Evolutionary conservation across 2,329 filamentous ascomycete genomes (phyloP).

Genomic region (Hypomyces rosellus): DNA sequence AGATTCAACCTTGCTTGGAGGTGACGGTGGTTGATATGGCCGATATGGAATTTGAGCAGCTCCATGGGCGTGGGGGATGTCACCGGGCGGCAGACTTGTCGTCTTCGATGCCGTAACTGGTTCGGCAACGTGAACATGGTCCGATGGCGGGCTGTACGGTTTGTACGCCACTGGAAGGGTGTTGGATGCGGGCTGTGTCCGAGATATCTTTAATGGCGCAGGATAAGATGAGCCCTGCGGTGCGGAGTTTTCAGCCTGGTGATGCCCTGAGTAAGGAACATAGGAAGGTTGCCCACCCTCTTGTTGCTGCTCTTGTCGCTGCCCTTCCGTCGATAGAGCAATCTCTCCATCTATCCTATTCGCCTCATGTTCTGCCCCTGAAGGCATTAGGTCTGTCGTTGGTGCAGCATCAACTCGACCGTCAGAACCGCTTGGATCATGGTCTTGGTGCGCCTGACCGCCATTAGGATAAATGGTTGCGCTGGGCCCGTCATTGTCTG

Average conservation of each 20-base stretch:
- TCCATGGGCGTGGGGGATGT: neutral
- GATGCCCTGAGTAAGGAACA: neutral
- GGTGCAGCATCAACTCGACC: neutral
- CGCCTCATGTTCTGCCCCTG: too few species aligned
- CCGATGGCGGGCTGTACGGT: slow-evolving; percentile 22
- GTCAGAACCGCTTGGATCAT: neutral
- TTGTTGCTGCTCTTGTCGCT: neutral
- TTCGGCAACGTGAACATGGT: neutral
- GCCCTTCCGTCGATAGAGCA: neutral
- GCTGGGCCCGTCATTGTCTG: slow-evolving; percentile 4
- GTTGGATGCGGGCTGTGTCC: slow-evolving; percentile 17
- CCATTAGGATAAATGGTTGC: slow-evolving; percentile 5
- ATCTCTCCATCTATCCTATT: too few species aligned
- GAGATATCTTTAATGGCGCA: slow-evolving; percentile 22
- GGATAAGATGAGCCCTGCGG: slow-evolving; percentile 16
- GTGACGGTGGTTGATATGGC: slow-evolving; percentile 23
- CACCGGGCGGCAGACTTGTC: neutral
- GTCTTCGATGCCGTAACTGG: neutral
- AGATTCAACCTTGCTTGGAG: neutral
- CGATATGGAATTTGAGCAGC: slow-evolving; percentile 18
- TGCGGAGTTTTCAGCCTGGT: neutral
- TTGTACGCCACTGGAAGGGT: slow-evolving; percentile 19
- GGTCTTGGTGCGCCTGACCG: neutral
- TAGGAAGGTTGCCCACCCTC: neutral
- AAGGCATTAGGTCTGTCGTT: neutral